Evolutionary conservation across 768 basidiomycete species (phyloP).

Genomic region (Mycena indigotica): DNA sequence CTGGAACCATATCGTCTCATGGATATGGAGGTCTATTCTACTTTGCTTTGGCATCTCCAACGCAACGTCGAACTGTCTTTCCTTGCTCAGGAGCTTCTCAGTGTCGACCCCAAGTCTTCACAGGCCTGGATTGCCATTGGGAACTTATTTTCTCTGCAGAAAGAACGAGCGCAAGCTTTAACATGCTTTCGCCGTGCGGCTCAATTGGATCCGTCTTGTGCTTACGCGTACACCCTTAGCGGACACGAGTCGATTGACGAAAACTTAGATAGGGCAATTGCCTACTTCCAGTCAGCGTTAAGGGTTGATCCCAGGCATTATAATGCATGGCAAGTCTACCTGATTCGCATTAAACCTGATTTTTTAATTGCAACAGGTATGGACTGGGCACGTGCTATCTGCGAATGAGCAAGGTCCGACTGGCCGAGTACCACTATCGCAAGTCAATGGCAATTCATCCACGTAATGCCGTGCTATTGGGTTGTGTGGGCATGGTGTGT

Average conservation of each 20-base stretch:
- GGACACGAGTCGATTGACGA: constrained; percentile 98
- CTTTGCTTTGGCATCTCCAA: constrained; percentile 93
- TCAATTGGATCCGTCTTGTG: constrained; percentile 85
- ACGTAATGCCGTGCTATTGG: constrained; percentile 91
- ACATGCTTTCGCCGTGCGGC: constrained; percentile 92
- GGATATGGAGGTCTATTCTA: constrained; percentile 97
- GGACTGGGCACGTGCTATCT: constrained; percentile 97
- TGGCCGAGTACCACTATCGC: constrained; percentile 96
- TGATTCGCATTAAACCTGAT: constrained; percentile 19
- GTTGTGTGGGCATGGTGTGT: constrained; percentile 95
- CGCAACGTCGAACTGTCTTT: constrained; percentile 83
- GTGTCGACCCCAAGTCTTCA: constrained; percentile 77
- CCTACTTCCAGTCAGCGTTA: constrained; percentile 90
- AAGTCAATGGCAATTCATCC: constrained; percentile 92
- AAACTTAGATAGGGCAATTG: constrained; percentile 88
- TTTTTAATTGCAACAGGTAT: constrained; percentile 75
- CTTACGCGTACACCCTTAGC: constrained; percentile 94
- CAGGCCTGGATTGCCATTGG: constrained; percentile 97
- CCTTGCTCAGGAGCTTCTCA: constrained; percentile 89
- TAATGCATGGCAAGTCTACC: constrained; percentile 86
- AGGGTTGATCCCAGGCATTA: constrained; percentile 92
- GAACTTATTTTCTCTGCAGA: constrained; percentile 93
- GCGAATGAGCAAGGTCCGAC: constrained; percentile 87
- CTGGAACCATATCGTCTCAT: constrained; percentile 87
- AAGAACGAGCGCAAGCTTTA: constrained; percentile 90